phyloP scores from a whole-genome alignment of 768 basidiomycete genomes.

The Tulasnella sp. region DNA sequence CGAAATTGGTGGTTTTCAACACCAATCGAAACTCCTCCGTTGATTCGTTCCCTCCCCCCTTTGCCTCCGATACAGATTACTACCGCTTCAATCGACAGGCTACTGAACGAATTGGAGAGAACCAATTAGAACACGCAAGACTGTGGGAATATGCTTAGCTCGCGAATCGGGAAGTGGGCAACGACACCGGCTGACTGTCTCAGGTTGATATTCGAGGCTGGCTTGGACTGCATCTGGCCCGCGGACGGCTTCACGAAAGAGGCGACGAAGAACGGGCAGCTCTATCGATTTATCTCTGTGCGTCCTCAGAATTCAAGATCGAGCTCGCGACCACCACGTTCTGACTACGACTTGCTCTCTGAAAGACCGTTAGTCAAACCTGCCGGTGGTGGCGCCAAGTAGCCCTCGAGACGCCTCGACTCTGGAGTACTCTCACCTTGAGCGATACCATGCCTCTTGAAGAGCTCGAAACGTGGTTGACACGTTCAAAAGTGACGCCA shows the following conservation, averaged over 20 bases:
- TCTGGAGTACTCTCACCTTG: background rate
- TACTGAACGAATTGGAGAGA: background rate
- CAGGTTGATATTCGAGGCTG: background rate
- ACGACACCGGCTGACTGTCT: background rate
- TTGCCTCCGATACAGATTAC: too few species aligned
- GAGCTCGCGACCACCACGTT: background rate
- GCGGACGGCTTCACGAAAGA: too few species aligned
- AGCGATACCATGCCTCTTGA: background rate
- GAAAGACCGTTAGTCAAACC: background rate
- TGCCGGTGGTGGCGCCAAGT: background rate
- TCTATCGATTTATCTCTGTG: background rate
- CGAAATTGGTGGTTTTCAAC: too few species aligned
- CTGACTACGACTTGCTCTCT: background rate
- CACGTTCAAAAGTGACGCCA: background rate
- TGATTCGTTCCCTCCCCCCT: too few species aligned
- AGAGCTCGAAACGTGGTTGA: background rate
- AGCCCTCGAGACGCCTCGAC: background rate
- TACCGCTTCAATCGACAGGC: background rate
- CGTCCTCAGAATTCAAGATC: background rate
- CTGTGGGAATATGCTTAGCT: background rate
- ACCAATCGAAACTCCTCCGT: too few species aligned
- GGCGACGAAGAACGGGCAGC: background rate
- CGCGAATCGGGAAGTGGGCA: background rate
- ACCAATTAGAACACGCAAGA: background rate
- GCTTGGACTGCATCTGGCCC: background rate